Evolutionary conservation across 2,329 filamentous ascomycete species (phyloP).

Genomic region (Stagonosporopsis rhizophila): DNA sequence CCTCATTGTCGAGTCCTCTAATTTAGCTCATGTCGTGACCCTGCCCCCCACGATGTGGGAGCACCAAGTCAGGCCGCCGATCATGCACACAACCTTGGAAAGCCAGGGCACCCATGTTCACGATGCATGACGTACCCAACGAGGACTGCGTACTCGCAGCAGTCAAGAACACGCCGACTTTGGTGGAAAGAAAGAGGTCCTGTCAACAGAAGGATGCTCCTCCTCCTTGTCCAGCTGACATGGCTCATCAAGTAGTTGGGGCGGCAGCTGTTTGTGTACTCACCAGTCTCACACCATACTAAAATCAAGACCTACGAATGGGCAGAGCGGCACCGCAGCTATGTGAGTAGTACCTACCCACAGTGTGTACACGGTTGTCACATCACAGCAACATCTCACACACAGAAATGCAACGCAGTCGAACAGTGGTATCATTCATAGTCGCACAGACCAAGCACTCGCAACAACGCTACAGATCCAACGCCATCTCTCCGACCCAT

Average conservation of each 20-base stretch:
- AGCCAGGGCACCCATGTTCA: constrained; percentile 6
- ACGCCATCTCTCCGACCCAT: no score
- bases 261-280: no score
- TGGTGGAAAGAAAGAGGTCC: no score
- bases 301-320: no score
- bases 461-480: background rate
- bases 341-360: background rate
- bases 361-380: background rate
- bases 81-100: constrained; percentile 2
- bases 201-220: no score
- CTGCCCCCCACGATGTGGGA: constrained; percentile 5
- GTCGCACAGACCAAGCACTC: background rate
- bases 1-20: background rate
- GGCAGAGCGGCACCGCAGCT: no score
- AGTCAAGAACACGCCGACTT: no score
- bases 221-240: no score
- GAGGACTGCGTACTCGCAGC: background rate
- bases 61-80: background rate
- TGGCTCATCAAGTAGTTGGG: no score
- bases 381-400: background rate
- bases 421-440: background rate
- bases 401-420: background rate
- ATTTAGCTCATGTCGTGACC: background rate
- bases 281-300: no score
- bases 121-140: background rate